Percentiles rank a stretch among this genome's conserved stretches.
These are phyloP conservation scores for Beauveria australis DNA, from an alignment of 2,329 filamentous ascomycete genomes.

Conservation along the genomic window DNA sequence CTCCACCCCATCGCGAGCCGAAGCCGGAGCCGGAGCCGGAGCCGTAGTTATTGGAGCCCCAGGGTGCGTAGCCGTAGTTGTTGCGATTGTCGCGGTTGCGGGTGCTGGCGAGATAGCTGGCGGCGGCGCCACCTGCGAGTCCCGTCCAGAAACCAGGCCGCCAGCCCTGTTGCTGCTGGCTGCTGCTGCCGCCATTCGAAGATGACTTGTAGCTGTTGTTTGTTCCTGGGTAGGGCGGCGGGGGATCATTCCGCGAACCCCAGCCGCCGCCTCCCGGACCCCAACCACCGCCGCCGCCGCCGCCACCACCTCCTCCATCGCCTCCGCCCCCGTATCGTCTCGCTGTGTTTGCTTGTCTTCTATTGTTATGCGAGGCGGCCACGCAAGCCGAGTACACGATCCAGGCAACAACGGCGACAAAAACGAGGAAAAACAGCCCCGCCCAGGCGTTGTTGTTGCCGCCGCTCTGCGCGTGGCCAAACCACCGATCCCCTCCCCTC, in stretches of 20 bases:
- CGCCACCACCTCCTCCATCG: constrained; percentile 33
- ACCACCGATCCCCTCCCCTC: constrained; percentile 26
- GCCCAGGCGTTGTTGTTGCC: constrained; percentile 24
- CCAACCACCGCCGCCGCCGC: constrained; percentile 22
- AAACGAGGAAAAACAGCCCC: constrained; percentile 52
- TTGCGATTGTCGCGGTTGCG: constrained; percentile 30
- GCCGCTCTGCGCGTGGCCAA: constrained; percentile 22
- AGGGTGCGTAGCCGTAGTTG: constrained; percentile 17
- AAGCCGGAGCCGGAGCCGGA: constrained; percentile 23
- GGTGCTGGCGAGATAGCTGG: constrained; percentile 52
- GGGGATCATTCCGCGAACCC: constrained; percentile 38
- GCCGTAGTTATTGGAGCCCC: constrained; percentile 16
- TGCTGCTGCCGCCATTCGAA: constrained; percentile 29
- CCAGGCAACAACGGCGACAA: constrained; percentile 50
- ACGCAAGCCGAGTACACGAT: constrained; percentile 51
- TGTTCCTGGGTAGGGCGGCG: constrained; percentile 41
- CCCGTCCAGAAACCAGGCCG: constrained; percentile 44
- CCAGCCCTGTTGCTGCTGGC: constrained; percentile 19
- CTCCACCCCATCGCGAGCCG: constrained; percentile 28
- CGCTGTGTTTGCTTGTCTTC: neutral
- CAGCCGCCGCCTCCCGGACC: constrained; percentile 21
- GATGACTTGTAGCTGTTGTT: constrained; percentile 12
- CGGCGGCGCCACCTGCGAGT: constrained; percentile 58
- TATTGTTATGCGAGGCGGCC: constrained; percentile 14
- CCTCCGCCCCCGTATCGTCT: constrained; percentile 27